phyloP scores from a whole-genome alignment of 352 stramenopile species.

The Globisporangium lucens region DNA sequence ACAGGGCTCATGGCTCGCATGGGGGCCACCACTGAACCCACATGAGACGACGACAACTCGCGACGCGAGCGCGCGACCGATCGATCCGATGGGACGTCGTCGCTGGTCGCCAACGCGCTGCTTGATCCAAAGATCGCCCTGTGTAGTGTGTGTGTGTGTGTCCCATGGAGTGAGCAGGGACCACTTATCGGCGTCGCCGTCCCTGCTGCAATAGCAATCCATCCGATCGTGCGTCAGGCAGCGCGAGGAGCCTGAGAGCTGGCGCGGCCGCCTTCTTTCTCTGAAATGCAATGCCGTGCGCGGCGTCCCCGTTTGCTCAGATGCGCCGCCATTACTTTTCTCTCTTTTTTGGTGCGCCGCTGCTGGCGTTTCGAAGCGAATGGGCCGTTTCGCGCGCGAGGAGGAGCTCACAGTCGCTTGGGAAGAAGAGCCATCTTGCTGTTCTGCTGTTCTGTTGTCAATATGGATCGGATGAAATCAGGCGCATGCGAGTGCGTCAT shows the following conservation, averaged over 20 bases:
- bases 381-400: neutral
- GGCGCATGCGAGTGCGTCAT: neutral
- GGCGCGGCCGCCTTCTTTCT: neutral
- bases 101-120: neutral
- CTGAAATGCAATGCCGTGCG: neutral
- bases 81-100: neutral
- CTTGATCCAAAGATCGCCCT: neutral
- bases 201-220: neutral
- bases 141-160: neutral
- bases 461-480: neutral
- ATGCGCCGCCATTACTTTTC: neutral
- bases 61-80: neutral
- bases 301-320: neutral
- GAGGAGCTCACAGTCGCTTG: neutral
- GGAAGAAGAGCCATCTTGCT: slow-evolving; percentile 3
- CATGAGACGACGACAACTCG: neutral
- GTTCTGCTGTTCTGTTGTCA: neutral
- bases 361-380: neutral
- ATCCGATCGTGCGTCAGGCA: neutral
- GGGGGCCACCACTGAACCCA: neutral
- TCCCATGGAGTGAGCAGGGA: neutral
- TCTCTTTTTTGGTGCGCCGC: neutral
- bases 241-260: too few relatives aligned
- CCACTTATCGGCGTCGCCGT: neutral
- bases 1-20: neutral